phyloP scores from a whole-genome alignment of 83 land plant species.

The Thuja plicata region DNA sequence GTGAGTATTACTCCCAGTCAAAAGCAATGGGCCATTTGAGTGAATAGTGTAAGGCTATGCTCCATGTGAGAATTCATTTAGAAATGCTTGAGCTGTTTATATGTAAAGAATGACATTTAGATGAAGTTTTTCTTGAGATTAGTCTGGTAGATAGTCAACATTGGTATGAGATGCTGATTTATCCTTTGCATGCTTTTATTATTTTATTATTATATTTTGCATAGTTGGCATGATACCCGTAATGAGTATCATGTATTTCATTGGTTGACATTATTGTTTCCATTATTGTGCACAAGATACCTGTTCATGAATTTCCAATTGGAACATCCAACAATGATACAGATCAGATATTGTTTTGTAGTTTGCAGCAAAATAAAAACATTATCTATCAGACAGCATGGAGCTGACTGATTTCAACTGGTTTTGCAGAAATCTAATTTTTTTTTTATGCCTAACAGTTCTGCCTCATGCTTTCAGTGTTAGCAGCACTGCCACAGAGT shows the following conservation, averaged over 20 bases:
- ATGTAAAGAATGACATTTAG: background rate
- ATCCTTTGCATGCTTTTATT: background rate
- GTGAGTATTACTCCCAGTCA: background rate
- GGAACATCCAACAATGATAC: background rate
- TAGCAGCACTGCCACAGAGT: constrained; percentile 62
- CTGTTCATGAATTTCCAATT: background rate
- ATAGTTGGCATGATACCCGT: background rate
- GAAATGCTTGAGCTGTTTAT: background rate
- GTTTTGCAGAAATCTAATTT: background rate
- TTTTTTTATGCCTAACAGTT: constrained; percentile 46
- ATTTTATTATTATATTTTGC: background rate
- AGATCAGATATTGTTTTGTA: background rate
- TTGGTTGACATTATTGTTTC: background rate
- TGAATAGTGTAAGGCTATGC: background rate
- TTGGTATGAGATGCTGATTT: background rate
- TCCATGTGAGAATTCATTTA: background rate
- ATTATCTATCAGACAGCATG: background rate
- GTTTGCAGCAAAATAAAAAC: background rate
- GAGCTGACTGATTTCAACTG: background rate
- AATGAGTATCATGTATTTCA: background rate
- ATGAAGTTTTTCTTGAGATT: background rate
- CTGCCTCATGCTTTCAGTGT: constrained; percentile 72
- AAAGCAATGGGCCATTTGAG: background rate
- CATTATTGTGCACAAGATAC: background rate
- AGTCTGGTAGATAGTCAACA: background rate